These are phyloP conservation scores for Neofusicoccum parvum DNA, from an alignment of 2,329 filamentous ascomycete species.

Conservation along the genomic window DNA sequence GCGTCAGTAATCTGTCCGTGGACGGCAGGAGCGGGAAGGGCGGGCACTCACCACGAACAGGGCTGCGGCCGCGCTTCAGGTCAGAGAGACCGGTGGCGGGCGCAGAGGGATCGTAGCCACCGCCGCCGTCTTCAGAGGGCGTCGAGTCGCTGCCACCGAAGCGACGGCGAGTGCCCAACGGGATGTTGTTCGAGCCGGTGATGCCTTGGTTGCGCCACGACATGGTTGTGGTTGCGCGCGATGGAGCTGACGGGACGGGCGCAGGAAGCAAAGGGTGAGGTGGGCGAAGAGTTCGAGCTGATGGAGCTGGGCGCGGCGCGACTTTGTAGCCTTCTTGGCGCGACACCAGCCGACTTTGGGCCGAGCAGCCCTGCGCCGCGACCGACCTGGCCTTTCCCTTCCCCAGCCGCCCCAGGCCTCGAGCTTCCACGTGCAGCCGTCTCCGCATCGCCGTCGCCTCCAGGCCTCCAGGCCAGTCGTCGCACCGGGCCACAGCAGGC, in stretches of 20 bases:
- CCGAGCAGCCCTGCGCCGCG: not conserved
- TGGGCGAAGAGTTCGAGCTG: not conserved
- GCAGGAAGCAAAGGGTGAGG: not conserved
- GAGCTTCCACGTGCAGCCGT: no score
- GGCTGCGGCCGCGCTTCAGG: constrained; percentile 89
- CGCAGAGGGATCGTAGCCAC: constrained; percentile 49
- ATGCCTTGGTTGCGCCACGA: constrained; percentile 75
- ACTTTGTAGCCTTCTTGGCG: constrained; percentile 3
- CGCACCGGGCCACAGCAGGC: no score
- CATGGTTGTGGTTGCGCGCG: constrained; percentile 46
- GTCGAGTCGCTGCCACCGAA: constrained; percentile 60
- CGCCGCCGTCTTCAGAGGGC: constrained; percentile 23
- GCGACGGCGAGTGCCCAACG: constrained; percentile 79
- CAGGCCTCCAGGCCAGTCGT: no score
- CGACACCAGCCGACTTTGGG: not conserved
- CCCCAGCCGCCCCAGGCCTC: no score
- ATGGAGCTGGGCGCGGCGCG: not conserved
- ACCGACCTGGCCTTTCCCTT: no score
- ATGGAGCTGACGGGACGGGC: constrained; percentile 2
- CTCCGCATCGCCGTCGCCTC: no score
- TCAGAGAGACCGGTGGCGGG: constrained; percentile 50
- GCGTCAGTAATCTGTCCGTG: not conserved
- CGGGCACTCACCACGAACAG: constrained; percentile 59
- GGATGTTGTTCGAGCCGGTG: constrained; percentile 98
- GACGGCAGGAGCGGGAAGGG: not conserved